Conservation (phyloP, 2,329 filamentous ascomycete genomes). For the Phialemoniopsis sp. region DNA sequence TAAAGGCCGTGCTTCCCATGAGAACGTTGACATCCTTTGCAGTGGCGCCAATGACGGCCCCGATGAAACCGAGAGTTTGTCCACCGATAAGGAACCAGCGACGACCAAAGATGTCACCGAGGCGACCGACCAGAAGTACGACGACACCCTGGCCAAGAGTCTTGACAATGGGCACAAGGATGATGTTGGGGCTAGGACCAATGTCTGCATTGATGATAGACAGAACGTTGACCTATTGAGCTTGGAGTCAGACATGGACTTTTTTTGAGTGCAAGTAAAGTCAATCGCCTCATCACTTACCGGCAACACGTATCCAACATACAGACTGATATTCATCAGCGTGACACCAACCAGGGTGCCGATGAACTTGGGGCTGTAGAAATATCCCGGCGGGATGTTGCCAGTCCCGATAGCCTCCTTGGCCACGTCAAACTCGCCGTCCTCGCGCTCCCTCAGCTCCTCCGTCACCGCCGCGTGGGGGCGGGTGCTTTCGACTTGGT, state of each 20-base stretch:
- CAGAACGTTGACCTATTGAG: background rate
- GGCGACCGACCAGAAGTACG: conserved; percentile 20
- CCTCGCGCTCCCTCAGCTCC: too few relatives aligned
- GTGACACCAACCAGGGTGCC: too few relatives aligned
- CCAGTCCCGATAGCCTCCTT: too few relatives aligned
- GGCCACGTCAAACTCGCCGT: too few relatives aligned
- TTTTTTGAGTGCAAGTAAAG: too few relatives aligned
- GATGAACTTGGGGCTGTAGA: too few relatives aligned
- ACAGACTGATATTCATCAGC: conserved; percentile 1
- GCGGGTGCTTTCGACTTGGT: too few relatives aligned
- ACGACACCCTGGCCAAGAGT: conserved; percentile 14
- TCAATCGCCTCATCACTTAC: conserved; percentile 15
- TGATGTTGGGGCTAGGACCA: background rate
- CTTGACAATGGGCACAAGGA: background rate
- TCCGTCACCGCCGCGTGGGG: too few relatives aligned
- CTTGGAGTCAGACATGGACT: too few relatives aligned
- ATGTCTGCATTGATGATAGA: background rate
- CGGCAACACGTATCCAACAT: conserved; percentile 1
- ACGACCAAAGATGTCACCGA: conserved; percentile 34
- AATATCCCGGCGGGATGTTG: too few relatives aligned
- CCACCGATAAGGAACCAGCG: conserved; percentile 29
- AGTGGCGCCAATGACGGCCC: conserved; percentile 26
- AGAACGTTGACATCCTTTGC: conserved; percentile 25
- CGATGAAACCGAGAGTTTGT: conserved; percentile 22
- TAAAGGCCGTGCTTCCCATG: conserved; percentile 28